Percentiles rank a stretch among this genome's conserved stretches.
Evolutionary conservation across 768 basidiomycete genomes (phyloP).

Genomic region (Epithele typhae): DNA sequence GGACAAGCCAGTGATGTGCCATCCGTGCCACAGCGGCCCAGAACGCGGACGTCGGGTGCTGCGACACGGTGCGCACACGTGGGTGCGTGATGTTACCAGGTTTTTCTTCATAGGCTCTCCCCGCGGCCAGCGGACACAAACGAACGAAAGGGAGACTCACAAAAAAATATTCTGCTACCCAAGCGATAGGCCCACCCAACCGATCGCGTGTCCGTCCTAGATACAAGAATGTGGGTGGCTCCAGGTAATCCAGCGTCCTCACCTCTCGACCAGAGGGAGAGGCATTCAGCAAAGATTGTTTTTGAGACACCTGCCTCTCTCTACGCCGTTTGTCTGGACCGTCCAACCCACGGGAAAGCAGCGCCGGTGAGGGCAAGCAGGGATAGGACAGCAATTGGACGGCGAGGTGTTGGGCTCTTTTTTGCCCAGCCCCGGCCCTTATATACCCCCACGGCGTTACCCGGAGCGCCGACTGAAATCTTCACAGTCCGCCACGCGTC

Average conservation of each 20-base stretch:
- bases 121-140: background rate
- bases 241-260: conserved; percentile 94
- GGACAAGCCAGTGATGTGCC: conserved; percentile 16
- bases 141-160: conserved; percentile 8
- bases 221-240: conserved; percentile 53
- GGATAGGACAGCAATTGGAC: conserved; percentile 82
- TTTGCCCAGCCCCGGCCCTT: conserved; percentile 7
- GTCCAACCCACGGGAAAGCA: conserved; percentile 52
- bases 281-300: conserved; percentile 92
- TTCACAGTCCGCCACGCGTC: conserved; percentile 1
- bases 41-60: too few species aligned
- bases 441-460: conserved; percentile 1
- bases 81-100: conserved; percentile 90
- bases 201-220: too few species aligned
- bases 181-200: background rate
- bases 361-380: conserved; percentile 35
- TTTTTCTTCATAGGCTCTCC: conserved; percentile 67
- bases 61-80: conserved; percentile 32
- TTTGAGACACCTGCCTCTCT: conserved; percentile 63
- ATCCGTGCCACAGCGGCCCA: too few species aligned
- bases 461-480: conserved; percentile 14
- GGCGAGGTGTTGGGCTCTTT: conserved; percentile 42
- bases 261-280: conserved; percentile 86
- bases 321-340: conserved; percentile 92
- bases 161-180: background rate